Evolutionary conservation across 306 rosid genomes (phyloP), one percentile per base, ranked within the genome.

Genomic region (Luffa aegyptiaca): DNA sequence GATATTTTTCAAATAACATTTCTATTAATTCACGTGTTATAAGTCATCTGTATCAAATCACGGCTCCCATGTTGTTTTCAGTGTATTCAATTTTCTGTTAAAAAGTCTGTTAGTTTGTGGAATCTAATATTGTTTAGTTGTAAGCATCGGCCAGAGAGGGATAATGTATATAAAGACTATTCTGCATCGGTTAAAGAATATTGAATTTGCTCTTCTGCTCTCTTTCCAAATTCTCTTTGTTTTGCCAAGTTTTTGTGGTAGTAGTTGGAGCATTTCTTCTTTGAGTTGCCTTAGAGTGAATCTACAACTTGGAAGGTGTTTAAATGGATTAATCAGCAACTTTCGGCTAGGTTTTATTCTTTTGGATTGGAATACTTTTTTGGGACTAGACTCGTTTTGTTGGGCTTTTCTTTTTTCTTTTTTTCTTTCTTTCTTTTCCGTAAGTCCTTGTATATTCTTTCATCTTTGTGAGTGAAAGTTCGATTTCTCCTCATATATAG

Each of bases 141-240:
- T 75, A 75, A 52, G 58, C n/a, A 48, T 52, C 52, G 64, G 64
- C 59, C 36, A 73, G 78, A 74, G 78, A 10, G 49, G n/a, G 42
- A 31, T 33, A 45, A 11, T 73, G 78, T 74, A 51, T 31, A 74
- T 51, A 35, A 5, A 74, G 36, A 31, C 63, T 16, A 74, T 74
- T 33, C 6, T 48, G 44, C 16, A 46, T 48, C 59, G 41, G 44
- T 72, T 46, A 48, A 72, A 72, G 42, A 46, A 48, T 72, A 26
- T 31, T 31, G 42, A 51, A 8, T 73, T 73, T 49, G 17, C 58
- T 46, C 20, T 72, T 72, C 58, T 46, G 42, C 39, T 12, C 58
- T 72, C 41, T 48, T 72, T 72, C 42, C 14, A 11, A 72, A 26
- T 48, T 72, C 58, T 26, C 58, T 46, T 21, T 39, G 33, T 69